Percentiles rank a stretch among this genome's conserved stretches.
Evolutionary conservation across 2,329 filamentous ascomycete genomes (phyloP).

Genomic region (Dissoconium aciculare): DNA sequence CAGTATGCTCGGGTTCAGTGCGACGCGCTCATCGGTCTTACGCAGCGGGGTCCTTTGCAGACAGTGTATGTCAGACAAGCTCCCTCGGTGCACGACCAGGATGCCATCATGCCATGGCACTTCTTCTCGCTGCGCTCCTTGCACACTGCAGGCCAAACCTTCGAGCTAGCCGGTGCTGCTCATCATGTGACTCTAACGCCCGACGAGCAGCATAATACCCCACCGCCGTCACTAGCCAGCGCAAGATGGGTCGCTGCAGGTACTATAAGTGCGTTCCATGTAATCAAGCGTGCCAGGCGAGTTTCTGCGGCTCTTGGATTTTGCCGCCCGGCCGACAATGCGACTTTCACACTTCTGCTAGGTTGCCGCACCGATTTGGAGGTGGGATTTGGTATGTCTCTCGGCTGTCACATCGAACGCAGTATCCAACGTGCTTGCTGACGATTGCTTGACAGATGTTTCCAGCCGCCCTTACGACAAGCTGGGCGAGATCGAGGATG

Average conservation of each 20-base stretch:
- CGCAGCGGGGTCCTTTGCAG: conserved; percentile 10
- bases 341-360: conserved; percentile 6
- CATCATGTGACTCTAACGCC: conserved; percentile 1
- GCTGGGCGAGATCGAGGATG: too few relatives aligned
- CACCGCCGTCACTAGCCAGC: conserved; percentile 2
- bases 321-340: conserved; percentile 3
- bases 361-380: conserved; percentile 8
- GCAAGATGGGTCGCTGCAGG: conserved; percentile 5
- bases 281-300: conserved; percentile 7
- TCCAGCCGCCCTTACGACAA: too few relatives aligned
- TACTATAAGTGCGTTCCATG: conserved; percentile 5
- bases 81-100: not conserved
- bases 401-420: too few relatives aligned
- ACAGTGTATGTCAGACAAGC: conserved; percentile 21
- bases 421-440: too few relatives aligned
- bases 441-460: too few relatives aligned
- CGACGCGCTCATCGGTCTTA: conserved; percentile 6
- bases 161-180: conserved; percentile 3
- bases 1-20: conserved; percentile 17
- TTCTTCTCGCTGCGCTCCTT: conserved; percentile 6
- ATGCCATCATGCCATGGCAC: conserved; percentile 8
- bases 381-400: conserved; percentile 6
- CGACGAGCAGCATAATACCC: conserved; percentile 3
- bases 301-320: conserved; percentile 8
- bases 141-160: conserved; percentile 3